Percentiles rank a stretch among this genome's conserved stretches.
These are phyloP conservation scores for Talaromyces sp. DNA, from an alignment of 2,329 filamentous ascomycete genomes.

Conservation along the genomic window DNA sequence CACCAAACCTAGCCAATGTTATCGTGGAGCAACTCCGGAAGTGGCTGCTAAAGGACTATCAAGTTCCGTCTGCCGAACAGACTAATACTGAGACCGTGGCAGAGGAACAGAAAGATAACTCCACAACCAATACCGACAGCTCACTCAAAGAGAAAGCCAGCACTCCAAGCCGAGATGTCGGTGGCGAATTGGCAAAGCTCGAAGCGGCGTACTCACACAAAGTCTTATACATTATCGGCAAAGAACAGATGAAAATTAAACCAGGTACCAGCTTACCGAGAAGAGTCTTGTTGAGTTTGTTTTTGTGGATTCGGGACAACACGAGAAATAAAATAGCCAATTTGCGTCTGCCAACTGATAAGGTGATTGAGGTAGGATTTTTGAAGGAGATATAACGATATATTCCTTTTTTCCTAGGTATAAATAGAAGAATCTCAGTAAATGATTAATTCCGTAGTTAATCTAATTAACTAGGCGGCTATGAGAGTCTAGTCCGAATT, in stretches of 20 bases:
- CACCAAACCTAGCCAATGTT: slow-evolving; percentile 55
- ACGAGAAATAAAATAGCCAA: slow-evolving; percentile 32
- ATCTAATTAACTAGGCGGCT: too few species aligned
- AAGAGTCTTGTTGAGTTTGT: slow-evolving; percentile 23
- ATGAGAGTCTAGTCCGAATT: too few species aligned
- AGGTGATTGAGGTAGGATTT: slow-evolving; percentile 36
- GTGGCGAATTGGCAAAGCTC: slow-evolving; percentile 15
- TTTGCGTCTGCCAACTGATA: slow-evolving; percentile 30
- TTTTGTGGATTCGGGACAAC: slow-evolving; percentile 34
- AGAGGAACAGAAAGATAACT: background rate
- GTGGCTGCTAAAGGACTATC: slow-evolving; percentile 37
- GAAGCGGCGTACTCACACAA: slow-evolving; percentile 39
- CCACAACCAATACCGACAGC: background rate
- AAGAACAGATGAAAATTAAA: slow-evolving; percentile 32
- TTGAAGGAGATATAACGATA: slow-evolving; percentile 29
- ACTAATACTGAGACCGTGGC: background rate
- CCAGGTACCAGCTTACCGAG: slow-evolving; percentile 21
- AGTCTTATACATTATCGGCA: slow-evolving; percentile 45
- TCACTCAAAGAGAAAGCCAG: background rate
- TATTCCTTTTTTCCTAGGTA: background rate
- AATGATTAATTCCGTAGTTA: too few species aligned
- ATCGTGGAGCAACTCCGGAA: slow-evolving; percentile 55
- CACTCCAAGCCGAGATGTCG: background rate
- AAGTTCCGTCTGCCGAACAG: background rate
- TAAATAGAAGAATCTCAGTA: too few species aligned